Base-by-base conservation (phyloP, 768 basidiomycete genomes). In the Mycena filopes region DNA sequence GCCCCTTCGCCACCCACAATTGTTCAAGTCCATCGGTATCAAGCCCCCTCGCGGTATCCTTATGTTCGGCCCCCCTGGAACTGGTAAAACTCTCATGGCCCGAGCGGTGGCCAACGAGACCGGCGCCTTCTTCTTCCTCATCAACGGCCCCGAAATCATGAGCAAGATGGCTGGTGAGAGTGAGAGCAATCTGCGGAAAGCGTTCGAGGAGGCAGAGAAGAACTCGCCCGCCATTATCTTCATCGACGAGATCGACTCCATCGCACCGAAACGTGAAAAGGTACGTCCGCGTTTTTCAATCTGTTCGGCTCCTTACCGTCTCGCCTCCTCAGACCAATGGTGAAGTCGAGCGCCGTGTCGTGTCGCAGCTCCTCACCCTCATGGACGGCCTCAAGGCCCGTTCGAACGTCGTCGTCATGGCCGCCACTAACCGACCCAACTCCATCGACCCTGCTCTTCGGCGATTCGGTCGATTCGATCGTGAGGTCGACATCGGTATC, bases 21-120 rank as follows among this genome's bases (percentile, higher is more conserved):
- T 99, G 16, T 99, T 99, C 91, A 99, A 99, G 78, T 96, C 96
- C 26, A 99, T 99, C 76, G 98, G 98, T 88, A 99, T 99, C 87
- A 99, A 99, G 79, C 98, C 98, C 33, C 97, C 97, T 25, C 92
- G 97, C 71, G 97, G 97, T 86, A 96, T 99, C 74, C 90, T 99
- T 70, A 92, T 99, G 95, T 99, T 87, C 75, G 97, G 97, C 60
- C 97, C 97, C 68, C 97, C 97, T 36, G 98, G 98, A 84, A 99
- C 97, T 23, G 98, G 98, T 86, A 99, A 99, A 83, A 99, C 98
- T 8, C 87, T 99, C 70, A 99, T 99, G 97, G 98, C 98, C 55
- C 91, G 98, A 71, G 98, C 98, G 9, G 98, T 99, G 49, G 98
- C 98, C 68, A 99, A 99, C 77, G 98, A 99, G 81, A 99, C 98